Evolutionary conservation across 352 stramenopile genomes (phyloP).

Genomic region (Globisporangium abappressorium): DNA sequence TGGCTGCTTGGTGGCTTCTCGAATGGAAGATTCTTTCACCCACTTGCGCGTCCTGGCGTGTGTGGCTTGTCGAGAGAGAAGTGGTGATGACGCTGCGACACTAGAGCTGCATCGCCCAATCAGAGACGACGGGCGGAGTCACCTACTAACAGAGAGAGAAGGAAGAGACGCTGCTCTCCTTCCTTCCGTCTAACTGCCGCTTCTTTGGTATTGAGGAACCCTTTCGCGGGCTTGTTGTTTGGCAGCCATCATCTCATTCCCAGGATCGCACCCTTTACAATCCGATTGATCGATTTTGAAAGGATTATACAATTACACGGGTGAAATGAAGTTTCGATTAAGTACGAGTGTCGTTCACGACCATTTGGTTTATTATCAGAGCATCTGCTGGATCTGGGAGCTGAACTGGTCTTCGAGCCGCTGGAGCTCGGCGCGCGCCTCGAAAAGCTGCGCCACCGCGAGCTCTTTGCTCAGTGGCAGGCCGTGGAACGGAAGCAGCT

Average conservation of each 20-base stretch:
- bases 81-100: background rate
- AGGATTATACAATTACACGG: background rate
- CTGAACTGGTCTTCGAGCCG: conserved; percentile 50
- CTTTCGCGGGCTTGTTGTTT: conserved; percentile 1
- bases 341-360: background rate
- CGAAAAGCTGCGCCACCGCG: conserved; percentile 29
- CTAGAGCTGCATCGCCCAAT: conserved; percentile 4
- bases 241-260: conserved; percentile 6
- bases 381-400: conserved; percentile 43
- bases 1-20: conserved; percentile 7
- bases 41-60: background rate
- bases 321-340: background rate
- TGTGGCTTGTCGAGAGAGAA: background rate
- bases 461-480: conserved; percentile 37
- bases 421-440: conserved; percentile 33
- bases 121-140: background rate
- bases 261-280: background rate
- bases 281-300: background rate
- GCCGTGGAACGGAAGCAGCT: conserved; percentile 35
- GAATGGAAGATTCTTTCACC: background rate
- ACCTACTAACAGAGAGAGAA: conserved; percentile 1
- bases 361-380: conserved; percentile 16
- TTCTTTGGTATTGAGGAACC: background rate
- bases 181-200: background rate
- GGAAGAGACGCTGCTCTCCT: background rate